Percentiles rank a stretch among this genome's conserved stretches.
These are phyloP conservation scores for Metarhizium anisopliae DNA, from an alignment of 2,329 filamentous ascomycete species.

Conservation along the genomic window DNA sequence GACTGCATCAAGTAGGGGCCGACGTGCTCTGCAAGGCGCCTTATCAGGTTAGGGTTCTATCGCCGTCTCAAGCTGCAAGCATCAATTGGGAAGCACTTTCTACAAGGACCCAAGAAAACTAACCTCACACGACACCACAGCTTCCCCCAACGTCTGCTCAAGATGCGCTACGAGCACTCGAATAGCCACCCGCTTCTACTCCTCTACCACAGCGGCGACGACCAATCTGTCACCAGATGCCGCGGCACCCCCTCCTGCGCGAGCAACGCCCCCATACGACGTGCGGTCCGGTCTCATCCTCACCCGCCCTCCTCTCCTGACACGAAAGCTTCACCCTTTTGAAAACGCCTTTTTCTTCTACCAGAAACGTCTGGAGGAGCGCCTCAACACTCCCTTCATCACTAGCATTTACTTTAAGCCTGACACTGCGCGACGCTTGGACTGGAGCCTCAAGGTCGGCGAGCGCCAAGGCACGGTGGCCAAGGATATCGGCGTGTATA, in stretches of 20 bases:
- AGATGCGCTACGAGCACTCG: slow-evolving; percentile 26
- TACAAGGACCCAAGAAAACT: not conserved
- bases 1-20: slow-evolving; percentile 49
- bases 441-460: slow-evolving; percentile 81
- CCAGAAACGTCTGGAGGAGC: slow-evolving; percentile 93
- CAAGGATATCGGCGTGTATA: slow-evolving; percentile 79
- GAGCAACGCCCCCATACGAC: slow-evolving; percentile 28
- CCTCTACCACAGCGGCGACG: slow-evolving; percentile 15
- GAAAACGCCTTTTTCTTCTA: slow-evolving; percentile 94
- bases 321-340: slow-evolving; percentile 74
- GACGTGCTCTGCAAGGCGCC: slow-evolving; percentile 37
- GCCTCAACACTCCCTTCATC: slow-evolving; percentile 77
- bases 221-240: slow-evolving; percentile 12
- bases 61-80: not conserved
- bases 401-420: slow-evolving; percentile 93
- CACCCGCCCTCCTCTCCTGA: slow-evolving; percentile 80
- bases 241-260: slow-evolving; percentile 8
- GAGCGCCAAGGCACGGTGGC: slow-evolving; percentile 66
- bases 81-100: not conserved
- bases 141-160: slow-evolving; percentile 25
- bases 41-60: slow-evolving; percentile 36
- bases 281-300: slow-evolving; percentile 66
- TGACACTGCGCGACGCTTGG: slow-evolving; percentile 72
- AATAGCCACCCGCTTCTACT: slow-evolving; percentile 26
- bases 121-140: slow-evolving; percentile 10